Base-by-base conservation (phyloP, 176 grass and related monocot species). In the Rhynchospora pubera region DNA sequence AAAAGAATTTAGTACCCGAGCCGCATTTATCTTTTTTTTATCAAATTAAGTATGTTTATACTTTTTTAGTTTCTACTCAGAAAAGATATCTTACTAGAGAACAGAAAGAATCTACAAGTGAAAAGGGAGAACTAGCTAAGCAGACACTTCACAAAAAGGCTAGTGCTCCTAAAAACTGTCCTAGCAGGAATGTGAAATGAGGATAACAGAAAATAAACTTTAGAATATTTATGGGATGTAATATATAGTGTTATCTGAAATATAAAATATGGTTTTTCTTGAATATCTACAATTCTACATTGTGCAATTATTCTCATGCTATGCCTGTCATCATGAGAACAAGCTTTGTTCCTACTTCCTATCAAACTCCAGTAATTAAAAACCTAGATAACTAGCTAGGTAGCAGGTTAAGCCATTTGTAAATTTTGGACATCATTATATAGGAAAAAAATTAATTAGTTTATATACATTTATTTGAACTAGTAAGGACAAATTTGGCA, bases 51-150 rank as follows among this genome's bases (percentile, higher is more conserved):
- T 50, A 50, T 9, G 22, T 11, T 0, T 47, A 14, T 74, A 52
- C 5, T 51, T 26, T n/a, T n/a, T 44, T n/a, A 52, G 15, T 3
- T 26, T 51, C 26, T 74, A 74, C 21, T 28, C 50, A 53, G 70
- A 51, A 67, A 67, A 67, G 5, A 24, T 11, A n/a, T 68, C 52
- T 74, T 74, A 74, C 44, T 52, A 74, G 70, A 52, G 22, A 74
- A 74, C 70, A 74, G 1, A 74, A 52, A 23, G 70, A 74, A 74
- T 74, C 70, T 74, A 24, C 46, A 52, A 74, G 21, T 50, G 21
- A 51, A 51, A 73, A 51, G n/a, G 34, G 24, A 72, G 50, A 5
- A 73, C 69, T 50, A 24, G 9, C 70, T 74, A 51, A 74, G 45
- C 2, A 21, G 51, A 52, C 70, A 52, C 24, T 74, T 50, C 11